A percentile compares a stretch with the other conserved stretches of the same genome.
Conservation (phyloP, 2,329 filamentous ascomycete species). For the Fusarium paranaense region DNA sequence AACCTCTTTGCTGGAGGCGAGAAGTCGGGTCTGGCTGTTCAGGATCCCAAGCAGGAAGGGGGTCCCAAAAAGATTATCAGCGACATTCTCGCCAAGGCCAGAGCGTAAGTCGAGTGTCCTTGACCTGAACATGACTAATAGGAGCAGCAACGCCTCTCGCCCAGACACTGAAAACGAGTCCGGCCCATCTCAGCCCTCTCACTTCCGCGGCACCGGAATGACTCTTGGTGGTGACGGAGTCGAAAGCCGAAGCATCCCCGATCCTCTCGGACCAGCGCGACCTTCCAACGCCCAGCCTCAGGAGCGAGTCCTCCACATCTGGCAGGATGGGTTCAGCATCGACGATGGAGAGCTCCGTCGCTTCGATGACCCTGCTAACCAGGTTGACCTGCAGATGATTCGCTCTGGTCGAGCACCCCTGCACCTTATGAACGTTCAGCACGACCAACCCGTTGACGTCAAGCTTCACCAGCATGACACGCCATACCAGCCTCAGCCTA, state of each 20-base stretch:
- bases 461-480: conserved; percentile 82
- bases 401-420: conserved; percentile 80
- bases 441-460: conserved; percentile 81
- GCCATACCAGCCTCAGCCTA: conserved; percentile 75
- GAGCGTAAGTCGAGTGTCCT: conserved; percentile 58
- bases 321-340: conserved; percentile 87
- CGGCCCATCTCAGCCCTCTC: conserved; percentile 60
- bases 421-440: conserved; percentile 80
- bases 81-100: conserved; percentile 73
- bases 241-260: conserved; percentile 75
- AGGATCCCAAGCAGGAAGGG: conserved; percentile 66
- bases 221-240: conserved; percentile 83
- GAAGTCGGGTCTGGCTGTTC: conserved; percentile 79
- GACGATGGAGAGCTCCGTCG: conserved; percentile 83
- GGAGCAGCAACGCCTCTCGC: conserved; percentile 69
- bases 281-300: conserved; percentile 60
- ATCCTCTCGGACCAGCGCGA: conserved; percentile 58
- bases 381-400: conserved; percentile 79
- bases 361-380: conserved; percentile 83
- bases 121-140: conserved; percentile 11
- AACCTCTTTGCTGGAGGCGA: conserved; percentile 88
- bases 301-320: conserved; percentile 79
- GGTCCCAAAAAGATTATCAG: conserved; percentile 69
- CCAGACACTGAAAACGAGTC: conserved; percentile 63
- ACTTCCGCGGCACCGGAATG: conserved; percentile 78